phyloP scores from a whole-genome alignment of 2,329 filamentous ascomycete species.

The Albophoma yamanashiensis region DNA sequence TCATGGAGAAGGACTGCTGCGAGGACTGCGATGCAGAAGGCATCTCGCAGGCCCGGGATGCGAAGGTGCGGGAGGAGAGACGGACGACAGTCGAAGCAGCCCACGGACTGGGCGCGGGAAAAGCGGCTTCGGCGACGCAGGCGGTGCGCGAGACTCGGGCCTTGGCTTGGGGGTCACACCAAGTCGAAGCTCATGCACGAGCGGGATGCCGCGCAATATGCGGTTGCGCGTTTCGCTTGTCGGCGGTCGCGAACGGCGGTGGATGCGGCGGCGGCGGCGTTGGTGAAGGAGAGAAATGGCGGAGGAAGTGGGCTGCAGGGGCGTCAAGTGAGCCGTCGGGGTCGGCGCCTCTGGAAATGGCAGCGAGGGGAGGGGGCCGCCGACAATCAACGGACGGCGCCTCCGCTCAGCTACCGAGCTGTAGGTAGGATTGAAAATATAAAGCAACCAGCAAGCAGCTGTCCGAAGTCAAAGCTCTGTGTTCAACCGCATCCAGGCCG shows the following conservation, averaged over 20 bases:
- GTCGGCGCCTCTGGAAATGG: not conserved
- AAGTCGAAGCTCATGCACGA: not conserved
- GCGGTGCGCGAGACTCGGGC: not conserved
- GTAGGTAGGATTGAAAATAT: too few relatives aligned
- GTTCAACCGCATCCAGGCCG: not conserved
- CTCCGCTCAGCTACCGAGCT: not conserved
- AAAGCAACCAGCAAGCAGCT: not conserved
- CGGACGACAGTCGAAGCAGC: not conserved
- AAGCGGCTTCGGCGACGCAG: not conserved
- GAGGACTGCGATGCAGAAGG: conserved; percentile 39
- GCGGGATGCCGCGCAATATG: not conserved
- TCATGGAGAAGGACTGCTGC: conserved; percentile 47
- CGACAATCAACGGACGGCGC: not conserved
- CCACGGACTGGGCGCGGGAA: not conserved
- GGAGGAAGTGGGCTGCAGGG: not conserved
- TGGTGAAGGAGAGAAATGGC: not conserved
- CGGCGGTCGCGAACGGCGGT: not conserved
- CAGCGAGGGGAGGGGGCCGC: not conserved
- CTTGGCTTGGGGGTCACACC: not conserved
- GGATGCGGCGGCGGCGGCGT: not conserved
- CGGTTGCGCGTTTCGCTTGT: not conserved
- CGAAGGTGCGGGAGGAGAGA: not conserved
- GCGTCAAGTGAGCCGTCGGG: not conserved
- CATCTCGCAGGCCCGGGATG: conserved; percentile 12
- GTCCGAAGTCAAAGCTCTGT: not conserved